Base-by-base conservation (phyloP, 2,329 filamentous ascomycete species). In the Cryoendolithus antarcticus region DNA sequence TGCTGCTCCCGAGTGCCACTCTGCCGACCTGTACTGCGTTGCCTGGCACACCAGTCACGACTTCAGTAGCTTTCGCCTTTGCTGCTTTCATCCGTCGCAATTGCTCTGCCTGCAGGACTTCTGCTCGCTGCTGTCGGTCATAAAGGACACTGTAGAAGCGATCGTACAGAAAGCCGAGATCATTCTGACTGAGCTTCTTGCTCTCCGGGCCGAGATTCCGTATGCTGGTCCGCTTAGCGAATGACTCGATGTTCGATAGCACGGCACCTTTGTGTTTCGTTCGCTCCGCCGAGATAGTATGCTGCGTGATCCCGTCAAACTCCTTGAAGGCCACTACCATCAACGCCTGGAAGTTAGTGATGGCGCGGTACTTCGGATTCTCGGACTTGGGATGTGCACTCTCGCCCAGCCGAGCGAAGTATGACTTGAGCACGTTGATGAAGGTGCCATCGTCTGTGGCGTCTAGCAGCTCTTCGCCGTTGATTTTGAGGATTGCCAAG, bases 291-390 rank as follows among this genome's bases (percentile, higher is more conserved):
- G 82, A 82, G 44, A 98, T 88, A 37, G 81, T 94, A 55, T 78
- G 81, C 57, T 98, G 89, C 0, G 91, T 98, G 50, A 98, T 94
- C 31, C 80, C 85, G 0, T 89, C 82, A 56, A 98, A 98, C 56
- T 98, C 91, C 52, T 95, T 96, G 65, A 98, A 98, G 1, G 91
- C 91, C 12, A 96, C 91, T 3, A 98, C 91, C 88, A 98, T 96
- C 41, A 98, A 74, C 60, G 96, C 91, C 55, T 98, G 91, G 58
- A 98, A 98, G 35, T 85, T 77, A 4, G 93, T 98, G 39, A 98
- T 91, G 0, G 88, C 86, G 38, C 89, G 76, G 38, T 96, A 69
- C 63, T 96, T 98, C 3, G 88, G 80, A 47, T 96, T 98, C 58
- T 95, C 88, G 0, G 86, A 95, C 55, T 82, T 88, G 2, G 91